Evolutionary conservation across 768 basidiomycete genomes (phyloP), one percentile per base, ranked within the genome.

Genomic region (Coprinopsis cinerea): DNA sequence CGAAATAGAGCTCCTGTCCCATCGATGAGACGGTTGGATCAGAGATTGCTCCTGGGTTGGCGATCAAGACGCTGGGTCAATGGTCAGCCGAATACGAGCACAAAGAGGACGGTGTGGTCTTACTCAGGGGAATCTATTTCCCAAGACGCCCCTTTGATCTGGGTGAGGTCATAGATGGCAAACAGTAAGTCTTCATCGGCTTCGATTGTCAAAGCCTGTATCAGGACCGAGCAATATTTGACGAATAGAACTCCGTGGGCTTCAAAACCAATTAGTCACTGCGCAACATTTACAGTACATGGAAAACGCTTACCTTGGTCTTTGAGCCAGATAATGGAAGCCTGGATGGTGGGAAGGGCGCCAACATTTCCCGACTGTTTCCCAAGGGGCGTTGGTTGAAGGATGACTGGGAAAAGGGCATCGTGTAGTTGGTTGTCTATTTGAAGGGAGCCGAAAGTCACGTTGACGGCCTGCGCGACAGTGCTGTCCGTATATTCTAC

Each of bases 361-460:
- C 87, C 89, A 18, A 88, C 79, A 44, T 82, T 83, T 49, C 76
- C 81, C 0, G 79, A 78, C 53, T 90, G 82, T 59, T 82, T 87
- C 5, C 85, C 75, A 26, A 97, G 77, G 0, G 92, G 89, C 5
- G 92, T 92, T 0, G 96, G 95, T 61, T 98, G 95, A 37, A 98
- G 72, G 48, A 98, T 82, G 48, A 98, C 93, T 1, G 96, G 93
- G 71, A 85, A 99, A 11, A 94, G 62, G 15, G 92, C 94, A 51
- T 98, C 96, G 52, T 98, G 95, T 11, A 99, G 78, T 62, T 99
- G 96, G 61, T 98, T 99, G 69, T 99, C 96, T 52, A 98, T 78
- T 64, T 98, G 94, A 10, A 99, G 74, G 57, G 77, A 83, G n/a
- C 88, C 90, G 60, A 86, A 88, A 6, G 85, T 81, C 28, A 98